A percentile compares a stretch with the other conserved stretches of the same genome.
These are phyloP conservation scores for Tolypocladium cylindrosporum DNA, from an alignment of 2,329 filamentous ascomycete species.

Conservation along the genomic window DNA sequence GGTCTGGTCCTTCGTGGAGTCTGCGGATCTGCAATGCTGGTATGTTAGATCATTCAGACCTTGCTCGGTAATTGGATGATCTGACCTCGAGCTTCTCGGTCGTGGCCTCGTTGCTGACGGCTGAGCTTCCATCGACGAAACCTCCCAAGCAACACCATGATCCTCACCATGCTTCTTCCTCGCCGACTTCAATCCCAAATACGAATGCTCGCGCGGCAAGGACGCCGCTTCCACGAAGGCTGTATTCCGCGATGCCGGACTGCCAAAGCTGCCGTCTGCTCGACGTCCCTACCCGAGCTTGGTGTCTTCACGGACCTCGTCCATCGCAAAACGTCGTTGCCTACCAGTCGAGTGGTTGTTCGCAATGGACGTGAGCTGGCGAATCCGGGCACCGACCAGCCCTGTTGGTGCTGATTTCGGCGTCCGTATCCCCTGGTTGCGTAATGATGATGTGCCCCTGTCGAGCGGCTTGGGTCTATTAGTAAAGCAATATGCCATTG, in stretches of 20 bases:
- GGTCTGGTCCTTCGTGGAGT: neutral
- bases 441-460: slow-evolving; percentile 2
- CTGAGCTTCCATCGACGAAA: neutral
- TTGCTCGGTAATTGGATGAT: neutral
- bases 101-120: neutral
- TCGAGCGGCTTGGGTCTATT: slow-evolving; percentile 2
- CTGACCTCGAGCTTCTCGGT: slow-evolving; percentile 3
- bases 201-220: neutral
- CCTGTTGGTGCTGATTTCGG: slow-evolving; percentile 12
- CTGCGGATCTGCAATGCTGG: neutral
- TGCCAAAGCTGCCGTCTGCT: slow-evolving; percentile 12
- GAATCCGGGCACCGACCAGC: slow-evolving; percentile 18
- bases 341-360: slow-evolving; percentile 1
- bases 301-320: slow-evolving; percentile 12
- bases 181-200: neutral
- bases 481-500: slow-evolving; percentile 8
- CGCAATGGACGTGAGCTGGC: slow-evolving; percentile 14
- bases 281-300: slow-evolving; percentile 18
- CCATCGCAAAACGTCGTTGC: slow-evolving; percentile 1
- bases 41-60: neutral
- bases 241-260: slow-evolving; percentile 13
- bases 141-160: slow-evolving; percentile 1
- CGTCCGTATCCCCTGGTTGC: slow-evolving; percentile 4
- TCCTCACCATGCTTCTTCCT: slow-evolving; percentile 2
- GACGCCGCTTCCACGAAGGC: neutral